These are phyloP conservation scores for Lyophyllum atratum DNA, from an alignment of 768 basidiomycete genomes.

Conservation along the genomic window DNA sequence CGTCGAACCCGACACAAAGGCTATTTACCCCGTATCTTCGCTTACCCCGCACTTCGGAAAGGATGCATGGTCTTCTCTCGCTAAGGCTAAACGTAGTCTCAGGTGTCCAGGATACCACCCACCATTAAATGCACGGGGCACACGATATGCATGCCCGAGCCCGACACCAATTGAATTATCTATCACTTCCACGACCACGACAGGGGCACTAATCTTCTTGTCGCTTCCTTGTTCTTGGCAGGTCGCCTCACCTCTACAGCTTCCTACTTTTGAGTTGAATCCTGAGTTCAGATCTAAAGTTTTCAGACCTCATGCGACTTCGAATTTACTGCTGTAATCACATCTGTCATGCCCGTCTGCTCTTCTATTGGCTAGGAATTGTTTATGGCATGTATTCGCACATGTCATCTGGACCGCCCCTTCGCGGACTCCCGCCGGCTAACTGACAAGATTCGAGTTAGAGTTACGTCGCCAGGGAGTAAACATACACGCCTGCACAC, in stretches of 20 bases:
- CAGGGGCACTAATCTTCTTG: neutral
- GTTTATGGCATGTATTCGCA: neutral
- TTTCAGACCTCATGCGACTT: neutral
- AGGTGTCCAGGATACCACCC: neutral
- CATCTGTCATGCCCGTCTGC: neutral
- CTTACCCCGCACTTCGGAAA: too few species aligned
- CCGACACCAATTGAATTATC: constrained; percentile 1
- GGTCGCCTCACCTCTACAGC: neutral
- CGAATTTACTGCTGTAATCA: neutral
- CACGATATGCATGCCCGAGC: constrained; percentile 5
- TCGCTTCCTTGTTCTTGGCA: neutral
- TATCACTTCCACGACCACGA: neutral
- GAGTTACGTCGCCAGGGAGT: constrained; percentile 4
- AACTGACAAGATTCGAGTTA: neutral
- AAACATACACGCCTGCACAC: neutral
- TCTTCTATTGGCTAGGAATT: neutral
- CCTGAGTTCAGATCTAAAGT: constrained; percentile 2
- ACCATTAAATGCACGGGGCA: neutral
- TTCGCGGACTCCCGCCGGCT: constrained; percentile 2
- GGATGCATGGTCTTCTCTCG: neutral
- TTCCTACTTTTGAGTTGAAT: neutral
- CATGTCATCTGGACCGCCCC: neutral
- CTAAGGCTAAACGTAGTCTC: neutral
- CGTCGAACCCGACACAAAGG: neutral
- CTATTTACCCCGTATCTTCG: constrained; percentile 11